Evolutionary conservation across 495 filamentous ascomycete species (phyloP).

Genomic region (Xylaria longipes): DNA sequence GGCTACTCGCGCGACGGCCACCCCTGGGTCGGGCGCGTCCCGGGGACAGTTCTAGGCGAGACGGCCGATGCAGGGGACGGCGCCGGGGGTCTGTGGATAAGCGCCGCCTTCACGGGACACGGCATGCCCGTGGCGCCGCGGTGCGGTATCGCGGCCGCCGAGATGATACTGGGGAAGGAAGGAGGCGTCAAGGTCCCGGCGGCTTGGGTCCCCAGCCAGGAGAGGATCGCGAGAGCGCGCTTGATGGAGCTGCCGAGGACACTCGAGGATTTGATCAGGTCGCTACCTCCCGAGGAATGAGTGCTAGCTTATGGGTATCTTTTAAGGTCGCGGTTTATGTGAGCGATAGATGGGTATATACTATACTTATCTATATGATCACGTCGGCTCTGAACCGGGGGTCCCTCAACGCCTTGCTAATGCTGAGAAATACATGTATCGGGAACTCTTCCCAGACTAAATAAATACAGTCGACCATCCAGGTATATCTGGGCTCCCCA

Average conservation of each 20-base stretch:
- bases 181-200: conserved; percentile 44
- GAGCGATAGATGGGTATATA: background rate
- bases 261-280: conserved; percentile 14
- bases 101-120: conserved; percentile 73
- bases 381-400: background rate
- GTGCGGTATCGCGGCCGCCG: conserved; percentile 68
- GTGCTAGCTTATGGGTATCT: background rate
- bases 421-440: background rate
- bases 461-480: background rate
- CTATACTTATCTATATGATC: background rate
- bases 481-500: background rate
- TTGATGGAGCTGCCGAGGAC: conserved; percentile 25
- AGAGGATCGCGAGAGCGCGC: conserved; percentile 42
- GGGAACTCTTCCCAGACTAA: background rate
- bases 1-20: conserved; percentile 72
- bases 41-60: conserved; percentile 45
- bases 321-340: background rate
- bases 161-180: conserved; percentile 62
- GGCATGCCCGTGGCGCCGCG: conserved; percentile 82
- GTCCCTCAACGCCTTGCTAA: conserved; percentile 19
- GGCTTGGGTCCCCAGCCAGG: conserved; percentile 54
- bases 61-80: background rate
- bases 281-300: conserved; percentile 17
- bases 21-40: conserved; percentile 72
- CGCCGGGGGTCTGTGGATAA: conserved; percentile 55